Evolutionary conservation across 2,329 filamentous ascomycete genomes (phyloP).

Genomic region (Xylaria sp.): DNA sequence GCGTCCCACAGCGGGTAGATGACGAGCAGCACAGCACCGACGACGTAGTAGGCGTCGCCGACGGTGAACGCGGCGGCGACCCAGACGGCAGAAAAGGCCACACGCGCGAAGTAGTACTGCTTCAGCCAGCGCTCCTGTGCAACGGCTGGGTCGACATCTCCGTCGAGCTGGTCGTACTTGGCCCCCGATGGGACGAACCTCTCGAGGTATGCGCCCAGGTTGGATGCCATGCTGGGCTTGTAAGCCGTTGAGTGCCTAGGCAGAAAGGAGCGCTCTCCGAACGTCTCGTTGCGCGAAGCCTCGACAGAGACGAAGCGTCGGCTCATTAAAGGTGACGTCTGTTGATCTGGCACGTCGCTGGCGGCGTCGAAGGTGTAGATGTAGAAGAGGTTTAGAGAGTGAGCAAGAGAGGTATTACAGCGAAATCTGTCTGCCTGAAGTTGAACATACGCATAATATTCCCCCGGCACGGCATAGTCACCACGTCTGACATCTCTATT

Average conservation of each 20-base stretch:
- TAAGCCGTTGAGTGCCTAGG: conserved; percentile 16
- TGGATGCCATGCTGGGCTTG: conserved; percentile 23
- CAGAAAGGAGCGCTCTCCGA: conserved; percentile 21
- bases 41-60: conserved; percentile 17
- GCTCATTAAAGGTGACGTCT: conserved; percentile 23
- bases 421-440: background rate
- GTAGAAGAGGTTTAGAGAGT: background rate
- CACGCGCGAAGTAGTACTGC: conserved; percentile 31
- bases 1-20: conserved; percentile 31
- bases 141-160: conserved; percentile 4
- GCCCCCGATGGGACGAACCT: conserved; percentile 19
- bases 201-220: conserved; percentile 26
- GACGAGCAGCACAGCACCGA: conserved; percentile 25
- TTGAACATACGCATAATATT: background rate
- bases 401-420: background rate
- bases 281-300: conserved; percentile 27
- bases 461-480: background rate
- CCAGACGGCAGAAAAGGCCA: conserved; percentile 23
- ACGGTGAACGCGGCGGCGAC: conserved; percentile 25
- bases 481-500: conserved; percentile 17
- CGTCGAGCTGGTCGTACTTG: conserved; percentile 27
- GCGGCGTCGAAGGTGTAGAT: background rate
- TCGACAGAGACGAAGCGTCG: conserved; percentile 28
- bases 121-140: conserved; percentile 30
- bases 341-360: background rate